Evolutionary conservation across 768 basidiomycete species (phyloP).

Genomic region (Lentinula detonsa): DNA sequence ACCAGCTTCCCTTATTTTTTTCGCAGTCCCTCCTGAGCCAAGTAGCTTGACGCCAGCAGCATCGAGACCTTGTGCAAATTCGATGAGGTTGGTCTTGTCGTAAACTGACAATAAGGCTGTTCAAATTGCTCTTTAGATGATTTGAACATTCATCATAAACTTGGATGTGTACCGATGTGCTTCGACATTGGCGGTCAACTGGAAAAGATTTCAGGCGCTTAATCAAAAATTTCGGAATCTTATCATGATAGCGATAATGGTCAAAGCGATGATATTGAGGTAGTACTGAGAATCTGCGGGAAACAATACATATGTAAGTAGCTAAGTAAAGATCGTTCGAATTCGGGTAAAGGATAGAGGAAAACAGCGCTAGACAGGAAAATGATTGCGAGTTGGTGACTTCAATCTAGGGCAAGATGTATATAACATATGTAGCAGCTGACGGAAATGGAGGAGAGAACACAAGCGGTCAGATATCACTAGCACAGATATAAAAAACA

Average conservation of each 20-base stretch:
- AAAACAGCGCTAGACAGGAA: neutral
- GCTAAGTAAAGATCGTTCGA: neutral
- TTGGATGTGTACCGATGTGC: constrained; percentile 15
- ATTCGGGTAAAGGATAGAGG: neutral
- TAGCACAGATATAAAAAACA: neutral
- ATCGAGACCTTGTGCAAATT: constrained; percentile 82
- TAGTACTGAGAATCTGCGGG: neutral
- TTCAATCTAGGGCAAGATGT: neutral
- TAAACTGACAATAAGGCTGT: constrained; percentile 91
- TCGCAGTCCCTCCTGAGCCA: constrained; percentile 96
- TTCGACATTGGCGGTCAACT: constrained; percentile 9
- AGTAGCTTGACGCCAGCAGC: constrained; percentile 80
- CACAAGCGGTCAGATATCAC: neutral
- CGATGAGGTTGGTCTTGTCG: constrained; percentile 87
- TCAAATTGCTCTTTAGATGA: neutral
- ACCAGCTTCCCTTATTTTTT: constrained; percentile 92
- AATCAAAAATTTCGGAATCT: neutral
- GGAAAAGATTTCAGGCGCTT: neutral
- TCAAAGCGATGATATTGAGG: neutral
- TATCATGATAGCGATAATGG: neutral
- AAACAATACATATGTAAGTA: neutral
- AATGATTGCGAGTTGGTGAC: neutral
- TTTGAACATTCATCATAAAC: neutral
- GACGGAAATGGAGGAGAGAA: neutral
- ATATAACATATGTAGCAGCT: neutral